phyloP scores from a whole-genome alignment of 495 filamentous ascomycete genomes.

The Xylaria palmicola region DNA sequence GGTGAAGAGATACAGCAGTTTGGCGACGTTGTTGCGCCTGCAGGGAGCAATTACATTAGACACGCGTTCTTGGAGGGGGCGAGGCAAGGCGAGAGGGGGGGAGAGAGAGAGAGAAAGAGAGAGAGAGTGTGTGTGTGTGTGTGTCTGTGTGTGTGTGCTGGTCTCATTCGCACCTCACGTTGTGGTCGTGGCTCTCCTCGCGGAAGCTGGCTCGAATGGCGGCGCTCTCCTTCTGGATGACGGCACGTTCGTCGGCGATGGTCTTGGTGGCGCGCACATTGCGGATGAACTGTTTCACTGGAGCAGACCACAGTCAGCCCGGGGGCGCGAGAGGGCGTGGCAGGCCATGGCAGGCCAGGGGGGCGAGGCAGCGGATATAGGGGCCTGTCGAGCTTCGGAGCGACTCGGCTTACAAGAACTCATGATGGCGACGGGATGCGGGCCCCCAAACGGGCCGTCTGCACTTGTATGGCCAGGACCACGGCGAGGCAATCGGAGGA shows the following conservation, averaged over 20 bases:
- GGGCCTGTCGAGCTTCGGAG: not conserved
- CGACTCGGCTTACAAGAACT: slow-evolving; percentile 41
- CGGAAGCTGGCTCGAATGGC: slow-evolving; percentile 94
- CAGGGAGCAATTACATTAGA: slow-evolving; percentile 11
- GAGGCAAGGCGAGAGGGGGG: too few relatives aligned
- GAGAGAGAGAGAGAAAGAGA: too few relatives aligned
- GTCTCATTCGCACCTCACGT: slow-evolving; percentile 73
- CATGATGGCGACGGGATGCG: slow-evolving; percentile 36
- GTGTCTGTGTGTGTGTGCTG: too few relatives aligned
- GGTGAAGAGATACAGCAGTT: slow-evolving; percentile 96
- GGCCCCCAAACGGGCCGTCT: slow-evolving; percentile 44
- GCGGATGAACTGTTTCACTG: slow-evolving; percentile 99
- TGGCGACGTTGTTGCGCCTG: slow-evolving; percentile 98
- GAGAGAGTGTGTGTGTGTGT: too few relatives aligned
- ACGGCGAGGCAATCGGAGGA: slow-evolving; percentile 5
- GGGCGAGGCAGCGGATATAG: not conserved
- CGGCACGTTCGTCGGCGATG: slow-evolving; percentile 95
- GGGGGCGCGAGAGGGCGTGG: not conserved
- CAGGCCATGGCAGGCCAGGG: not conserved
- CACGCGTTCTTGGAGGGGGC: not conserved
- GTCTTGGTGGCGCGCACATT: slow-evolving; percentile 98
- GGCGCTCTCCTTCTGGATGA: slow-evolving; percentile 98
- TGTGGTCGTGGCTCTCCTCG: slow-evolving; percentile 90
- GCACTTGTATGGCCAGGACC: slow-evolving; percentile 37
- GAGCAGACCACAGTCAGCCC: slow-evolving; percentile 11